A percentile compares a stretch with the other conserved stretches of the same genome.
phyloP scores from a whole-genome alignment of 2,329 filamentous ascomycete genomes.

The Gnomoniopsis smithogilvyi region DNA sequence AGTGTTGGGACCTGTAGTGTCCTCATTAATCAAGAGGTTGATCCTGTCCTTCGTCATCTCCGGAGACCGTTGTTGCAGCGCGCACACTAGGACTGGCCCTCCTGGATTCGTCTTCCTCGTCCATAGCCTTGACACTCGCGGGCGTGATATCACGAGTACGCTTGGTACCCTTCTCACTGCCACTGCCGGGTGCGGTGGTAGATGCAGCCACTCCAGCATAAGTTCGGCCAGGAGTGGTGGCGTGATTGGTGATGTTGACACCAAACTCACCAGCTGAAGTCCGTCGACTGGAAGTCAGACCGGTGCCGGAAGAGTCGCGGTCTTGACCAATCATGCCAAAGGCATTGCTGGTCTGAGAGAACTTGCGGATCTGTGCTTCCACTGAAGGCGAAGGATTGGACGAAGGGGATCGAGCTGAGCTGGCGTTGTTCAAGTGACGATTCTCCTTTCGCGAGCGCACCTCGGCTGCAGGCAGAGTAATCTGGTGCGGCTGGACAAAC shows the following conservation, averaged over 20 bases:
- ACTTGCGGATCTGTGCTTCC: slow-evolving; percentile 33
- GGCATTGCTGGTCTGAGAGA: slow-evolving; percentile 31
- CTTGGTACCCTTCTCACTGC: slow-evolving; percentile 39
- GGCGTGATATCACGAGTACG: slow-evolving; percentile 45
- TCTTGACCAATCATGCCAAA: slow-evolving; percentile 18
- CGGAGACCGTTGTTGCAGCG: not conserved
- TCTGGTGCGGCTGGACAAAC: slow-evolving; percentile 26
- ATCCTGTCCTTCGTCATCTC: not conserved
- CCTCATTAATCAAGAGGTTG: not conserved
- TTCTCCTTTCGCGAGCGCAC: slow-evolving; percentile 45
- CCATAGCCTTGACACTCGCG: slow-evolving; percentile 41
- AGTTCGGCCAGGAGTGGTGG: slow-evolving; percentile 20
- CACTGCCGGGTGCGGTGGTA: slow-evolving; percentile 15
- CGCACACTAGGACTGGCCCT: slow-evolving; percentile 30
- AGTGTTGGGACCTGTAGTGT: not conserved
- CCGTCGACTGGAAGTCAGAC: slow-evolving; percentile 28
- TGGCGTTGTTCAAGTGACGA: slow-evolving; percentile 25
- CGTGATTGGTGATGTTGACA: slow-evolving; percentile 27
- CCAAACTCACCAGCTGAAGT: slow-evolving; percentile 29
- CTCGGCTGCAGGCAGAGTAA: slow-evolving; percentile 31
- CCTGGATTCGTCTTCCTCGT: slow-evolving; percentile 45
- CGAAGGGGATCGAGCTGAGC: slow-evolving; percentile 9
- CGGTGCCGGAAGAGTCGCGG: slow-evolving; percentile 25
- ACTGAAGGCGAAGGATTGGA: slow-evolving; percentile 16
- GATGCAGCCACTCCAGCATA: slow-evolving; percentile 19